Conservation (phyloP, 2,329 filamentous ascomycete species). For the Penicillium sp. region DNA sequence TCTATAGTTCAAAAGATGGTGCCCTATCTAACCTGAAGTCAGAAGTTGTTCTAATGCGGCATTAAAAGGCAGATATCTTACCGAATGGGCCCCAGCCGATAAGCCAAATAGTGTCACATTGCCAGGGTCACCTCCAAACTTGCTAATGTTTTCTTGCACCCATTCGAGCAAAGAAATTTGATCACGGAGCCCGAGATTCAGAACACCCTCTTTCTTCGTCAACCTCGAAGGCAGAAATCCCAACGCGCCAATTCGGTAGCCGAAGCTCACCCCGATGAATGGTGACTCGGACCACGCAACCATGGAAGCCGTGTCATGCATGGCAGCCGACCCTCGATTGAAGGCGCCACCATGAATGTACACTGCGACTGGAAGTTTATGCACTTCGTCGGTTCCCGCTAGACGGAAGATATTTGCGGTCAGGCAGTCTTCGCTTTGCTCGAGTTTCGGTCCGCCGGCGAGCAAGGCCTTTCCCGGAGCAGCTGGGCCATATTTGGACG, state of each 20-base stretch:
- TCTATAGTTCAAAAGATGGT: constrained; percentile 62
- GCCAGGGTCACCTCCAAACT: constrained; percentile 28
- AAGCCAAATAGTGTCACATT: constrained; percentile 44
- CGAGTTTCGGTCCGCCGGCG: constrained; percentile 52
- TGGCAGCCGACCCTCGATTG: constrained; percentile 36
- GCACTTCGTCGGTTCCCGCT: constrained; percentile 11
- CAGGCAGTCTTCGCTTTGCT: constrained; percentile 49
- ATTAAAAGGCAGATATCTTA: background rate
- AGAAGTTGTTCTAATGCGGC: background rate
- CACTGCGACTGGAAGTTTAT: constrained; percentile 42
- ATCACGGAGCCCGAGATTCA: constrained; percentile 47
- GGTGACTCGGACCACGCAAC: constrained; percentile 55
- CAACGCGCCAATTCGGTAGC: constrained; percentile 53
- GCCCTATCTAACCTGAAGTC: constrained; percentile 58
- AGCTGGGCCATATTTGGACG: constrained; percentile 37
- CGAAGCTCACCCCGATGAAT: constrained; percentile 49
- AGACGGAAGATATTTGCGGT: constrained; percentile 46
- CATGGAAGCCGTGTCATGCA: constrained; percentile 63
- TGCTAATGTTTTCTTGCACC: constrained; percentile 28
- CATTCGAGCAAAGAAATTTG: constrained; percentile 38
- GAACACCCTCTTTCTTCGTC: constrained; percentile 55
- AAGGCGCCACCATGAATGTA: constrained; percentile 48
- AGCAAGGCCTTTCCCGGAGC: constrained; percentile 51
- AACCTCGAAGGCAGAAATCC: constrained; percentile 67
- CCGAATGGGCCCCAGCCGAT: constrained; percentile 53